These are phyloP conservation scores for Physcia stellaris DNA, from an alignment of 495 filamentous ascomycete species.

Conservation along the genomic window DNA sequence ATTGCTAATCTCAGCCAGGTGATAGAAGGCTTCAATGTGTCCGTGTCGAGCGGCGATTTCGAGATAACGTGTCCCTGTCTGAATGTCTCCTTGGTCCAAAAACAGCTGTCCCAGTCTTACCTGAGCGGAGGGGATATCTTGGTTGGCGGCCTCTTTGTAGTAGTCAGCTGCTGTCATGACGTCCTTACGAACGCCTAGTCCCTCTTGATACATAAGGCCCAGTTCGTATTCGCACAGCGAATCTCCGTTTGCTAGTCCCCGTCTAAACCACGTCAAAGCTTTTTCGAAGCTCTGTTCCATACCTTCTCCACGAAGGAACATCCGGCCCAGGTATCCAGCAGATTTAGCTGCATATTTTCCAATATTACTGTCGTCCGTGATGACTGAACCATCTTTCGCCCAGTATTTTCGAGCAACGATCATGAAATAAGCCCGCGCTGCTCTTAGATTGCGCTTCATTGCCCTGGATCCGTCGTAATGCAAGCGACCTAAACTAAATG, in stretches of 20 bases:
- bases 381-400: slow-evolving; percentile 57
- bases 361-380: slow-evolving; percentile 37
- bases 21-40: slow-evolving; percentile 89
- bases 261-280: slow-evolving; percentile 75
- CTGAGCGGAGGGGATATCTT: slow-evolving; percentile 72
- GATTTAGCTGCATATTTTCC: slow-evolving; percentile 82
- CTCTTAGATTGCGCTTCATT: slow-evolving; percentile 55
- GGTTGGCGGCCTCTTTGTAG: slow-evolving; percentile 71
- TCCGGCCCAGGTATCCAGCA: slow-evolving; percentile 81
- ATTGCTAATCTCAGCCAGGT: slow-evolving; percentile 80
- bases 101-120: slow-evolving; percentile 76
- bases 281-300: slow-evolving; percentile 63
- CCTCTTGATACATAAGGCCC: slow-evolving; percentile 77
- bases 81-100: slow-evolving; percentile 73
- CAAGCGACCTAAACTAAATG: slow-evolving; percentile 74
- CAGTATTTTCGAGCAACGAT: slow-evolving; percentile 76
- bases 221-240: slow-evolving; percentile 73
- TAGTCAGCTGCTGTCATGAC: slow-evolving; percentile 58
- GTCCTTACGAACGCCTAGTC: slow-evolving; percentile 66
- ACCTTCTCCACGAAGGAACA: slow-evolving; percentile 88
- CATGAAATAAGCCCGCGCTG: slow-evolving; percentile 72
- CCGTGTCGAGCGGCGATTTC: slow-evolving; percentile 81
- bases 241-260: slow-evolving; percentile 68
- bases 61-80: slow-evolving; percentile 72
- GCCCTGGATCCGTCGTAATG: slow-evolving; percentile 80